Percentiles rank a stretch among this genome's conserved stretches.
phyloP scores from a whole-genome alignment of 2,329 filamentous ascomycete species.

The Paecilomyces formosus region DNA sequence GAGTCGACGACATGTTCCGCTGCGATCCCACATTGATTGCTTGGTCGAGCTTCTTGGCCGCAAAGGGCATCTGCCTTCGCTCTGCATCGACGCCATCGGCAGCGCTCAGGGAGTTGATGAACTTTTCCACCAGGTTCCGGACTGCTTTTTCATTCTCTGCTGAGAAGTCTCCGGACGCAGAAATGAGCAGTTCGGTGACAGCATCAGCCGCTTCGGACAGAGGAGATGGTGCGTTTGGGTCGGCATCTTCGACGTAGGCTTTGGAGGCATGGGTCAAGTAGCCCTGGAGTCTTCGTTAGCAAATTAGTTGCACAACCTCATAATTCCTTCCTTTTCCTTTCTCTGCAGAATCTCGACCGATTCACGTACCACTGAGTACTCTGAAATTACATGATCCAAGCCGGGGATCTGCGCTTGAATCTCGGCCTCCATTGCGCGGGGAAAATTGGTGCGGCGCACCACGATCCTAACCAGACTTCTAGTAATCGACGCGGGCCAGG shows the following conservation, averaged over 20 bases:
- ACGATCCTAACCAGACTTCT: background rate
- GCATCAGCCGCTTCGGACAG: slow-evolving; percentile 75
- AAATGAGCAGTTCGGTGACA: slow-evolving; percentile 82
- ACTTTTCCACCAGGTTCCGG: slow-evolving; percentile 77
- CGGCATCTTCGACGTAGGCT: slow-evolving; percentile 66
- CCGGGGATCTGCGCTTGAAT: slow-evolving; percentile 76
- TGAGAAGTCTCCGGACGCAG: slow-evolving; percentile 79
- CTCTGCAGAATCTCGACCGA: background rate
- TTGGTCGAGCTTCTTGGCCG: slow-evolving; percentile 81
- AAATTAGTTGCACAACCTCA: background rate
- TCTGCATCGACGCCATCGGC: slow-evolving; percentile 63
- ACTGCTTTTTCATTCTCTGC: slow-evolving; percentile 68
- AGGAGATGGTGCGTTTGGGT: slow-evolving; percentile 63
- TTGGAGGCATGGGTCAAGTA: slow-evolving; percentile 92
- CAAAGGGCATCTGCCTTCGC: slow-evolving; percentile 62
- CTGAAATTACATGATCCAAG: slow-evolving; percentile 80
- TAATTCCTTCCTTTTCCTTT: background rate
- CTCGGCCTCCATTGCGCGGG: slow-evolving; percentile 71
- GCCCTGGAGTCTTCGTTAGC: slow-evolving; percentile 42
- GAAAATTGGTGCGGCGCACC: background rate
- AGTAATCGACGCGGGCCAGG: background rate
- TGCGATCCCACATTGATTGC: slow-evolving; percentile 90
- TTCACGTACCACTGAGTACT: slow-evolving; percentile 65
- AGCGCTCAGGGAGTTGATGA: slow-evolving; percentile 73
- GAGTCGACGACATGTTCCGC: slow-evolving; percentile 90